Evolutionary conservation across 1,284 basidiomycete genomes (phyloP).

Genomic region (Sanguinoderma infundibulare): DNA sequence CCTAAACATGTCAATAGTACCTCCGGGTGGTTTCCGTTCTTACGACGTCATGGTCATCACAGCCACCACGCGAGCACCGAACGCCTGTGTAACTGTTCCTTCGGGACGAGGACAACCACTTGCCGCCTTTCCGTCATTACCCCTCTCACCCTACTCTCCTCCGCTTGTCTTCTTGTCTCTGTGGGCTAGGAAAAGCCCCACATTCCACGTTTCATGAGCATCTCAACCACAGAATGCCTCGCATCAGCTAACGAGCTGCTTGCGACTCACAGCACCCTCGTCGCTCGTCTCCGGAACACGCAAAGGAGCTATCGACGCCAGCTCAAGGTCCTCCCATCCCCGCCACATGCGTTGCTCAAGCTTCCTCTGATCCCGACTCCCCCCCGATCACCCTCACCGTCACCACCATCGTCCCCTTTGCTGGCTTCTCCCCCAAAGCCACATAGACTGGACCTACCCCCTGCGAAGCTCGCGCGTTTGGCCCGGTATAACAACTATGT

Average conservation of each 20-base stretch:
- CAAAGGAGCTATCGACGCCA: constrained; percentile 47
- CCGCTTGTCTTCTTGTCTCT: too few species aligned
- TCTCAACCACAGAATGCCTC: constrained; percentile 40
- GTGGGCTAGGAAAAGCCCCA: too few species aligned
- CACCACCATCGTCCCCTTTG: constrained; percentile 51
- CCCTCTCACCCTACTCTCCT: too few species aligned
- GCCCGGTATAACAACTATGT: constrained; percentile 78
- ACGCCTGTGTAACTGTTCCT: too few species aligned
- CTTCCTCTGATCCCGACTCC: constrained; percentile 54
- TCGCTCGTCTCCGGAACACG: constrained; percentile 44
- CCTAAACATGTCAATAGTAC: too few species aligned
- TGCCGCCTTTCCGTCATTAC: too few species aligned
- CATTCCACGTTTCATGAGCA: background rate
- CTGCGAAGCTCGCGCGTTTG: constrained; percentile 70
- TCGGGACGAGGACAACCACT: too few species aligned
- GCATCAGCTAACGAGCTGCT: constrained; percentile 56
- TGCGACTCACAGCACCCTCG: constrained; percentile 48
- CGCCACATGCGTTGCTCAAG: constrained; percentile 44
- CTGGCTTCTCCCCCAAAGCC: constrained; percentile 41
- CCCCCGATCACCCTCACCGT: constrained; percentile 45
- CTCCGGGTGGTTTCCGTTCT: too few species aligned
- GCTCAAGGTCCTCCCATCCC: constrained; percentile 42
- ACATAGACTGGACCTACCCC: constrained; percentile 61
- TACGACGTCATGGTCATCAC: too few species aligned
- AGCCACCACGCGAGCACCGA: too few species aligned